Base-by-base conservation (phyloP, 148 eudicot species). In the Nepenthes mirabilis region DNA sequence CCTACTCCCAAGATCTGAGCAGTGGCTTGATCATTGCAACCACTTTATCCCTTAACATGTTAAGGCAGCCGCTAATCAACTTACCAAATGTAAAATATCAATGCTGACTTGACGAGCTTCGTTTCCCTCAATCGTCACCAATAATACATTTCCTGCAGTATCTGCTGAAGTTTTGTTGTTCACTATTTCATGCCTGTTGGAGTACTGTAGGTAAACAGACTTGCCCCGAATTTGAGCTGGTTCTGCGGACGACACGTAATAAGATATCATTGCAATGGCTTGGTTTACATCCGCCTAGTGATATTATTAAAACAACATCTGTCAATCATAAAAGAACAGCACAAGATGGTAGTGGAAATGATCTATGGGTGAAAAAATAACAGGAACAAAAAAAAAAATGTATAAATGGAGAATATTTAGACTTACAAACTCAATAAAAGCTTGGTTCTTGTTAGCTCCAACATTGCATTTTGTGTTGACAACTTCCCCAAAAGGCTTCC, bases 71-170 rank as follows among this genome's bases (percentile, higher is more conserved):
- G 60, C 59, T 54, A 58, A 60, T 64, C 36, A 56, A 71, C 95
- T 86, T 82, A 93, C 99, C 99, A 93, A 72, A 77, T 93, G 96
- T 57, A 93, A 71, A 62, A 84, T 89, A 73, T 93, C 99, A 70
- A 93, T 93, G 81, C 99, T 93, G 79, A 93, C 99, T 82, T 77
- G 84, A 33, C 99, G 99, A 58, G 99, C 96, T 76, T 93, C 99
- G 67, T 72, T 68, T 36, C 99, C 99, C 82, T 93, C 97, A 62
- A 93, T 81, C n/a, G 99, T 93, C 68, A 93, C 95, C 77, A 93
- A 65, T 14, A 93, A 73, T 52, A 93, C 99, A 67, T 93, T 93
- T 62, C 99, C 99, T 45, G 91, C 85, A 36, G 83, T 80, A 79
- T 93, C 97, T 55, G 99, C 97, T 34, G 96, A 75, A 55, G 99